These are phyloP conservation scores for Botrytis byssoidea DNA, from an alignment of 2,329 filamentous ascomycete genomes.

Conservation along the genomic window DNA sequence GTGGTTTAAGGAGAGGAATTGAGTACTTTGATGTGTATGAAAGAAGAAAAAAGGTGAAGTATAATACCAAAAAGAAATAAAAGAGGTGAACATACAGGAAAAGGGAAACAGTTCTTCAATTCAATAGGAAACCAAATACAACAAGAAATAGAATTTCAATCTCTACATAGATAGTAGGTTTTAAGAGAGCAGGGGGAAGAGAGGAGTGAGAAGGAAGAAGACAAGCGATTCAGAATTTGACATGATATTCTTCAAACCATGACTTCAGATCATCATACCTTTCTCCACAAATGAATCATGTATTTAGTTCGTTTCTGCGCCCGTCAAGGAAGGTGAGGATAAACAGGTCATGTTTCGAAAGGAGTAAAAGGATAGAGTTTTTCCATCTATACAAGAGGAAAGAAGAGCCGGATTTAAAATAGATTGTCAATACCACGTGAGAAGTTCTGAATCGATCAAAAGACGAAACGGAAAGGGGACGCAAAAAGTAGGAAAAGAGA, in stretches of 20 bases:
- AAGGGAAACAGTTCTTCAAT: not conserved
- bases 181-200: not conserved
- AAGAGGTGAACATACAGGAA: not conserved
- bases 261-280: not conserved
- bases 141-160: not conserved
- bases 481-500: not conserved
- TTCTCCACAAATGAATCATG: not conserved
- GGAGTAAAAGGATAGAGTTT: not conserved
- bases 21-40: not conserved
- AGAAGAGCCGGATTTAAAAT: not conserved
- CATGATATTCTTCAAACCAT: not conserved
- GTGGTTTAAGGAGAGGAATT: not conserved
- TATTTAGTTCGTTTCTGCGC: not conserved
- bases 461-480: not conserved
- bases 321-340: not conserved
- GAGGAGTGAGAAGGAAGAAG: not conserved
- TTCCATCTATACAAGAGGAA: not conserved
- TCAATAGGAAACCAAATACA: not conserved
- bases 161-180: not conserved
- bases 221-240: not conserved
- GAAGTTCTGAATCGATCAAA: not conserved
- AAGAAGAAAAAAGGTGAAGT: not conserved
- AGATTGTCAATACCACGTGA: not conserved
- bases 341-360: not conserved
- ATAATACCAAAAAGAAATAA: fast-evolving